Evolutionary conservation across 805 yeast genomes (phyloP).

Genomic region (Candida montana): DNA sequence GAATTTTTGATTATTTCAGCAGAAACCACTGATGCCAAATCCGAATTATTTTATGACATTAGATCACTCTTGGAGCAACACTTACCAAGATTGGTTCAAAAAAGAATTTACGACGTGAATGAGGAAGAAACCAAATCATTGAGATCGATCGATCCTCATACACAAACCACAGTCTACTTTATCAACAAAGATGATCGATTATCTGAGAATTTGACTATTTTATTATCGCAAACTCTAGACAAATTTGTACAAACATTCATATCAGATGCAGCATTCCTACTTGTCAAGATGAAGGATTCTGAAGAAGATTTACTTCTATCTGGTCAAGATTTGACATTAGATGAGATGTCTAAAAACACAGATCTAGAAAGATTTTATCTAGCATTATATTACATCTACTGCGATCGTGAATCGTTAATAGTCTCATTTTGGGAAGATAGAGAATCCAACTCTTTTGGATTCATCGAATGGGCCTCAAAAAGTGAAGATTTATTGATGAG

Average conservation of each 20-base stretch:
- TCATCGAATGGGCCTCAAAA: conserved; percentile 82
- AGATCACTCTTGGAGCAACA: conserved; percentile 62
- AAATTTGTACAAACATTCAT: conserved; percentile 51
- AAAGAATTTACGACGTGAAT: conserved; percentile 47
- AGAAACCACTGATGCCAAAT: conserved; percentile 44
- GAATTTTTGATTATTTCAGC: conserved; percentile 57
- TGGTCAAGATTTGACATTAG: conserved; percentile 49
- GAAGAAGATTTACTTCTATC: conserved; percentile 71
- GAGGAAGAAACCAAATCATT: conserved; percentile 34
- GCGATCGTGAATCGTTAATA: conserved; percentile 53
- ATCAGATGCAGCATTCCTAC: conserved; percentile 56
- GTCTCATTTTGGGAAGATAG: conserved; percentile 63
- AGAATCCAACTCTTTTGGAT: conserved; percentile 66
- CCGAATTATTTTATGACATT: conserved; percentile 55
- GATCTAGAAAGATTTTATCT: conserved; percentile 86
- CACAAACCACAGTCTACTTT: conserved; percentile 18
- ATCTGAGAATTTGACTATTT: conserved; percentile 21
- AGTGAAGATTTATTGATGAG: conserved; percentile 77
- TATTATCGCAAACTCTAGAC: conserved; percentile 40
- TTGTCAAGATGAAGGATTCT: conserved; percentile 62
- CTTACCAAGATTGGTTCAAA: conserved; percentile 51
- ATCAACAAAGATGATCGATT: conserved; percentile 18
- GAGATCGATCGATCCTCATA: conserved; percentile 22
- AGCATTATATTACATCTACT: conserved; percentile 64
- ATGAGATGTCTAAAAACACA: conserved; percentile 63